Evolutionary conservation across 2,329 filamentous ascomycete genomes (phyloP), one percentile per base, ranked within the genome.

Genomic region (Knoxdaviesia capensis): DNA sequence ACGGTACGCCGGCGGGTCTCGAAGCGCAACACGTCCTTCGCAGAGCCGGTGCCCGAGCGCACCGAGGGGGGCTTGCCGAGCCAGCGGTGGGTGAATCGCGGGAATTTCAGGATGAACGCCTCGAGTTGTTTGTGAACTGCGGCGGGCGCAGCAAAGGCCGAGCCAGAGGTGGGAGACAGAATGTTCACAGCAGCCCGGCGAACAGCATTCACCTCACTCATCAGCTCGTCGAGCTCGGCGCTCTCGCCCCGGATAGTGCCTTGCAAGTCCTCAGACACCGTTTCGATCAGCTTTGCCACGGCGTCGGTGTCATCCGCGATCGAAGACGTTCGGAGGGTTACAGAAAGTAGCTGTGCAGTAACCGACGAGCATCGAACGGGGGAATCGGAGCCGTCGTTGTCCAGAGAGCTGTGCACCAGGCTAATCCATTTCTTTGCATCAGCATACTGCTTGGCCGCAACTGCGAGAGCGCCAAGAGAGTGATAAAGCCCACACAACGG

Each of bases 41-140:
- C 62, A 8, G 60, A 56, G 20, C 66, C 63, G 33, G 66, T 64
- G 8, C 63, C 62, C 5, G 20, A 20, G 20, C 20, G 20, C 20
- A 20, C 20, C 20, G 58, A 59, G 0, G 74, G 71, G 1, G 65
- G 58, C 43, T 70, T 71, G 8, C 75, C 75, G 3, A 79, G 58
- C 71, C 75, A 80, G 38, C 74, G 64, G 6, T 71, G 58, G 39
- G 68, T 62, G 49, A 80, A 74, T 3, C 72, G 65, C 8, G 75
- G 74, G 45, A 73, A 68, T 42, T 71, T 65, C 31, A 71, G 60
- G 29, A 78, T 59, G 38, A 79, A 65, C 0, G 62, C 59, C 48
- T 75, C 70, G 6, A 77, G 60, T n/a, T 45, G 43, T 4, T 36
- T 36, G n/a, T 31, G 38, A 3, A 39, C 43, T 35, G 11, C 11